Conservation (phyloP, 108 stramenopile species). For the Mediolabrus comicus region DNA sequence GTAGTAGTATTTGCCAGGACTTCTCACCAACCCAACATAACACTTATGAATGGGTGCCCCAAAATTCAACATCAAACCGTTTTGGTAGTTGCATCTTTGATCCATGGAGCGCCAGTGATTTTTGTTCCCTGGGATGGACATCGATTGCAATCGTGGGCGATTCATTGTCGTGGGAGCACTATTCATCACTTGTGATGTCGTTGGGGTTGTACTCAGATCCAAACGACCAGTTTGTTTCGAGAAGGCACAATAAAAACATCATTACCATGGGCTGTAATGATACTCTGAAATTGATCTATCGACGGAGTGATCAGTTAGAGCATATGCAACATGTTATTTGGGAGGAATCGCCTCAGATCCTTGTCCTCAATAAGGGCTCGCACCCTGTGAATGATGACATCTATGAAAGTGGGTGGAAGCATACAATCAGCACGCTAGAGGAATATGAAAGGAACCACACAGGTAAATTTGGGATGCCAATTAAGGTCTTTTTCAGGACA, state of each 20-base stretch:
- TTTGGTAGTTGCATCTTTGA: conserved; percentile 17
- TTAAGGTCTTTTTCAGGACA: conserved; percentile 46
- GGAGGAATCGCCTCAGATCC: conserved; percentile 3
- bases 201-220: not conserved
- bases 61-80: not conserved
- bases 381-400: not conserved
- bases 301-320: not conserved
- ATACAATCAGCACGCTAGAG: not conserved
- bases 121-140: conserved; percentile 34
- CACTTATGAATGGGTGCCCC: not conserved
- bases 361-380: not conserved
- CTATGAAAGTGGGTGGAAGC: conserved; percentile 6
- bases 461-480: conserved; percentile 24
- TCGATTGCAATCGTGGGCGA: conserved; percentile 51
- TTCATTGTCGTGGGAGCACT: conserved; percentile 55
- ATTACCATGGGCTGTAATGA: conserved; percentile 3
- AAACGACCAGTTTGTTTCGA: not conserved
- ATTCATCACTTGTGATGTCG: conserved; percentile 29
- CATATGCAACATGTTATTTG: not conserved
- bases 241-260: not conserved
- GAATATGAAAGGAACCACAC: conserved; percentile 35
- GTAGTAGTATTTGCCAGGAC: not conserved
- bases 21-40: not conserved
- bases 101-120: conserved; percentile 18
- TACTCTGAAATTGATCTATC: not conserved